Evolutionary conservation across 371 early-diverging fungal genomes (phyloP).

Genomic region (Mycotypha africana): DNA sequence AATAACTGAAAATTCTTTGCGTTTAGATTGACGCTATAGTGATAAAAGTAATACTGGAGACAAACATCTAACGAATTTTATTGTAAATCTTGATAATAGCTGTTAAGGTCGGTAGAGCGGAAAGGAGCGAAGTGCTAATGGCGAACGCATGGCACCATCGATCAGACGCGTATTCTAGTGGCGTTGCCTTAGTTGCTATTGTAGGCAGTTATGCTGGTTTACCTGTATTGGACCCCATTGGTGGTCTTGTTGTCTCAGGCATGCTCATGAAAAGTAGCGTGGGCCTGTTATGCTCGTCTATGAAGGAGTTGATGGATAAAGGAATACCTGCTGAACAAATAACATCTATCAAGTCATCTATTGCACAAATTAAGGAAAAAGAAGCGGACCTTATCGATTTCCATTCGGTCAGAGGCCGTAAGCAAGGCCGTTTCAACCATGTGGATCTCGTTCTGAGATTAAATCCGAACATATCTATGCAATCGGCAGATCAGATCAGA

Average conservation of each 20-base stretch:
- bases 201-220: constrained; percentile 56
- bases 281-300: constrained; percentile 33
- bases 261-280: constrained; percentile 57
- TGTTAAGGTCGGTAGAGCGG: constrained; percentile 54
- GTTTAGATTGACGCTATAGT: not conserved
- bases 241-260: constrained; percentile 57
- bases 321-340: constrained; percentile 25
- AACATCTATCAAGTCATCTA: constrained; percentile 15
- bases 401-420: constrained; percentile 44
- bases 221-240: constrained; percentile 64
- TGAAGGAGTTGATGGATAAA: constrained; percentile 45
- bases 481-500: constrained; percentile 27
- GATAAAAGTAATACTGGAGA: too few relatives aligned
- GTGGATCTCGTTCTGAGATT: constrained; percentile 36
- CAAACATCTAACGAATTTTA: not conserved
- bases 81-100: constrained; percentile 23
- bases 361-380: constrained; percentile 23
- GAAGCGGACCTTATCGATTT: constrained; percentile 30
- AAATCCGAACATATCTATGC: constrained; percentile 23
- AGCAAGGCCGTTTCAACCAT: constrained; percentile 39
- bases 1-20: not conserved
- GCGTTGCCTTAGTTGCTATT: constrained; percentile 60
- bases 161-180: constrained; percentile 61
- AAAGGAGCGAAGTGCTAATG: constrained; percentile 59
- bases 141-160: constrained; percentile 81